Base-by-base conservation (phyloP, 1,284 basidiomycete species). In the Gymnopus androsaceus region DNA sequence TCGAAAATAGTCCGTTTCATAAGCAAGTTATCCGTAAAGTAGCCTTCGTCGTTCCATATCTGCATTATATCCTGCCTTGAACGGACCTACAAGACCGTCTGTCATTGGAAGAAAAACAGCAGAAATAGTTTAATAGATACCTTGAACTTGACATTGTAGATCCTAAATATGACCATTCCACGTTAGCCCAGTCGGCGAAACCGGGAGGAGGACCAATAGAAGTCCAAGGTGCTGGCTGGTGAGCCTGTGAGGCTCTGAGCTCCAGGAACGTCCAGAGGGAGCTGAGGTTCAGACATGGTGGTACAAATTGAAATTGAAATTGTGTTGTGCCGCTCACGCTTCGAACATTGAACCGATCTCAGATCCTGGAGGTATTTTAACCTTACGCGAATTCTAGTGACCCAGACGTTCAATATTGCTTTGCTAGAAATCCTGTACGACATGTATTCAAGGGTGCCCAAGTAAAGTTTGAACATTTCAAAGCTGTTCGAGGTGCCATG, bases 161-260 rank as follows among this genome's bases (percentile, higher is more conserved):
- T 98, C 95, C 52, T n/a, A 94, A 83, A 72, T 98, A 98, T 34
- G 86, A 90, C 95, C 95, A 98, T 66, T 93, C 85, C 38, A 95
- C 73, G 54, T 75, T 79, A 21, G 83, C 81, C n/a, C 87, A 77
- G 71, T 91, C 88, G 50, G 73, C 62, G 42, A 80, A 62, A 45
- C 76, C 78, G 45, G 80, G 76, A 55, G 80, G 77, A n/a, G 75
- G 70, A 17, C 67, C 70, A 54, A 68, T 60, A 27, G 63, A 59
- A 25, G 63, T n/a, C 49, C 54, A 64, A 45, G 38, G 61, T 61
- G 34, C 51, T 58, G 23, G 60, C 61, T 25, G 66, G 47, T 31
- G 61, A 54, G 48, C 52, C 60, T 27, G 55, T 25, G 37, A 52
- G 44, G 31, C 17, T 61, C 25, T 37, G 58, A 4, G 31, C 55